phyloP scores from a whole-genome alignment of 768 basidiomycete species.

The Krasilnikovozyma curviuscula region DNA sequence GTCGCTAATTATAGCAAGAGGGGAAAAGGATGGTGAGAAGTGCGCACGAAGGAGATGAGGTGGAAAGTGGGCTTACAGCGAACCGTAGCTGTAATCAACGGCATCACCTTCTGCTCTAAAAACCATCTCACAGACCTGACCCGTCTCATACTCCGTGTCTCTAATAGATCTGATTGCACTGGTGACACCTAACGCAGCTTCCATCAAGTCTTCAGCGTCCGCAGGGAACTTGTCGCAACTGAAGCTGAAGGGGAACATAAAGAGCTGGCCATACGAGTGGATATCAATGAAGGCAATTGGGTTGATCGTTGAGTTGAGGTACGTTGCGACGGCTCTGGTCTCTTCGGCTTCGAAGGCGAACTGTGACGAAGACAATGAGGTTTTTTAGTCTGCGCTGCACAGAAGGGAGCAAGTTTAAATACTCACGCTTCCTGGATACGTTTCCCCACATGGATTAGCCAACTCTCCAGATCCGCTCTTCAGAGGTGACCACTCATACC shows the following conservation, averaged over 20 bases:
- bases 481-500: slow-evolving; percentile 1
- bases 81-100: not conserved
- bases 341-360: slow-evolving; percentile 53
- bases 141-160: slow-evolving; percentile 38
- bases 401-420: not conserved
- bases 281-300: slow-evolving; percentile 52
- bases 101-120: slow-evolving; percentile 12
- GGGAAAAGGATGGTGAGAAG: not conserved
- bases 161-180: slow-evolving; percentile 33
- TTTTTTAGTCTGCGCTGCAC: not conserved
- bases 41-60: not conserved
- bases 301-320: slow-evolving; percentile 28
- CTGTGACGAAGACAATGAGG: not conserved
- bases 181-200: slow-evolving; percentile 48
- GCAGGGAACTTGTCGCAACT: slow-evolving; percentile 43
- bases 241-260: slow-evolving; percentile 60
- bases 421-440: slow-evolving; percentile 48
- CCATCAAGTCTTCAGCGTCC: slow-evolving; percentile 56
- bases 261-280: slow-evolving; percentile 51
- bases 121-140: slow-evolving; percentile 26
- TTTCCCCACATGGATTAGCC: slow-evolving; percentile 47
- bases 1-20: slow-evolving; percentile 15
- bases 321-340: slow-evolving; percentile 53
- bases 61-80: not conserved
- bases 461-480: slow-evolving; percentile 6